Base-by-base conservation (phyloP, 805 yeast species). In the Barnettozyma pratensis region DNA sequence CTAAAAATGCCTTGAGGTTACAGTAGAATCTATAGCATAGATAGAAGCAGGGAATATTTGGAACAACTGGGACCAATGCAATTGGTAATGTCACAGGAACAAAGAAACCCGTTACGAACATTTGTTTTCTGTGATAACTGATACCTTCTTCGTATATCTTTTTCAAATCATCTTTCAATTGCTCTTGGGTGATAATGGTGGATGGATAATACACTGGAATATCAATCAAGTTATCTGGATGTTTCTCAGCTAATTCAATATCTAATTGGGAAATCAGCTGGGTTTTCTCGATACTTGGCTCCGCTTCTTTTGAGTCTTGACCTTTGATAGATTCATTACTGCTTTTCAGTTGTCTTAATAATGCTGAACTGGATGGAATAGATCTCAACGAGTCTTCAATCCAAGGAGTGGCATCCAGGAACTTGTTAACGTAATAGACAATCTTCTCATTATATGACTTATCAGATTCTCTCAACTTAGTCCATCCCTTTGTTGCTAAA, bases 21-120 rank as follows among this genome's bases (percentile, higher is more conserved):
- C 96, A 88, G 68, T 89, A 91, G 19, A 85, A 74, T 52, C 98
- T 73, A 62, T 85, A 91, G 3, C 85, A 73, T 39, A 91, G 66
- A 59, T 89, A 92, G 60, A 92, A 85, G 0, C 96, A 96, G 0
- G 98, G 98, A 25, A 91, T 78, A 58, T 91, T 91, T 25, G 98
- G 98, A 4, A 90, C 64, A n/a, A 91, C 73, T 0, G 98, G 98
- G 0, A 92, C 61, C 39, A 89, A 57, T 0, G 88, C 90, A 39
- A 91, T 64, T 2, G 98, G 98, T 3, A 88, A 56, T 0, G 95
- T 81, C 41, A 91, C 54, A 2, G 97, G 97, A 4, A 92, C 65
- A 4, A 81, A 81, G 12, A 83, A 50, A 1, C 78, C 73, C 54
- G 85, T 79, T 37, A 71, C 54, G 2, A 77, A 42, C 53, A 85